Evolutionary conservation across 139 green algal genomes (phyloP), one percentile per base, ranked within the genome.

Genomic region (Chlamydomonas urium): DNA sequence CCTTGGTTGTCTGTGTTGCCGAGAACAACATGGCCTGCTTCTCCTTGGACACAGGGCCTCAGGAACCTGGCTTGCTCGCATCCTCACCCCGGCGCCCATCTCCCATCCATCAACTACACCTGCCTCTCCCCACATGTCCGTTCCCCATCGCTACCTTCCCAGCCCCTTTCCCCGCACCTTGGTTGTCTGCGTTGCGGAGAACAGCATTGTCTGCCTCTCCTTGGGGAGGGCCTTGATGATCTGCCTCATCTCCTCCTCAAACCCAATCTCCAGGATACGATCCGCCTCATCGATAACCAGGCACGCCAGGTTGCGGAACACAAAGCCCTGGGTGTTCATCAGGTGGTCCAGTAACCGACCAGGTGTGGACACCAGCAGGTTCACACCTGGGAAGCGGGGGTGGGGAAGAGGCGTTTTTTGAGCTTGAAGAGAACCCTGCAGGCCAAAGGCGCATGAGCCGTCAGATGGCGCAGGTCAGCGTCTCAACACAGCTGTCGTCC

Each of bases 171-270:
- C 26, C 32, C 75, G 19, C 37, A 88, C 88, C 83, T 96, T 96
- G 35, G 90, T 98, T 38, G 94, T 98, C 69, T 99, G 95, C 1
- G 96, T 99, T 5, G 96, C 96, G 38, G 75, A 91, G 81, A 99
- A 99, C 32, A 99, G 89, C 87, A 97, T 93, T 5, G 96, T 99
- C 85, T 99, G 96, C 1, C 96, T 83, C 67, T 98, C 92, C 85
- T 93, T 95, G 31, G 95, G 95, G 77, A 98, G 80, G 29, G 97
- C 76, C 56, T 91, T 93, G 62, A 99, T 82, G 79, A 99, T 98
- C 78, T 97, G 89, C 0, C 89, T 77, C 92, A 99, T 97, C 80
- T 99, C 95, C 84, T 98, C 93, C 85, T 99, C 95, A 81, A 99
- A 99, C 6, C 95, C 95, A 67, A 98, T 96, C 79, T 99, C 94